Conservation (phyloP, 371 early-diverging fungal species). For the Rhizoclosmatium hyalinum region DNA sequence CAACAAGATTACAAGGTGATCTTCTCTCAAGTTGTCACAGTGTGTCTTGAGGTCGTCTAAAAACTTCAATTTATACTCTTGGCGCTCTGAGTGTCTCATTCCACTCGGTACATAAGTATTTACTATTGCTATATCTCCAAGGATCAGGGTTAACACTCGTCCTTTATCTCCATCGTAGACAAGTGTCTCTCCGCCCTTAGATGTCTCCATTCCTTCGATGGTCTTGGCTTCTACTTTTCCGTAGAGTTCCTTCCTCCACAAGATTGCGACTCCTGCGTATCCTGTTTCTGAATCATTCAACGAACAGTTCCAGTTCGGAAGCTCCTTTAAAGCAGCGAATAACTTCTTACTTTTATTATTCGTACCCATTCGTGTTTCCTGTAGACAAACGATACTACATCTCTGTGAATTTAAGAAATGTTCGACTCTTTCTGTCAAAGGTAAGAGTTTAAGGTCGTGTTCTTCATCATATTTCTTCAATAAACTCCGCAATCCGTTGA, state of each 20-base stretch:
- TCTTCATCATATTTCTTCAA: not conserved
- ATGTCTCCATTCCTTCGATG: not conserved
- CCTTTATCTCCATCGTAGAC: not conserved
- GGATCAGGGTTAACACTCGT: constrained; percentile 5
- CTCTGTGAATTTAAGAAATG: not conserved
- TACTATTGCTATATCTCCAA: not conserved
- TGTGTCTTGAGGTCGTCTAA: not conserved
- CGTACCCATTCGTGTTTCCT: constrained; percentile 4
- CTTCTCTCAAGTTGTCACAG: not conserved
- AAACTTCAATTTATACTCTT: constrained; percentile 20
- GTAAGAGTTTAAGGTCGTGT: not conserved
- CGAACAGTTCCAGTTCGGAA: not conserved
- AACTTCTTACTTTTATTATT: not conserved
- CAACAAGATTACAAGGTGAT: constrained; percentile 1
- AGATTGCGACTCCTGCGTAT: not conserved
- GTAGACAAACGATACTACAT: constrained; percentile 8
- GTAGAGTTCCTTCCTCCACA: not conserved
- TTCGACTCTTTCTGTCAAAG: not conserved
- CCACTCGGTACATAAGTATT: constrained; percentile 32
- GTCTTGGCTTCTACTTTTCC: not conserved
- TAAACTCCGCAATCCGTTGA: not conserved
- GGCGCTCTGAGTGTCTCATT: not conserved
- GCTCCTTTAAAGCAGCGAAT: not conserved
- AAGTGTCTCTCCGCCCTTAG: not conserved
- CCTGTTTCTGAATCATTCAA: not conserved